Conservation (phyloP, 495 filamentous ascomycete species). For the Parmelia sp. region DNA sequence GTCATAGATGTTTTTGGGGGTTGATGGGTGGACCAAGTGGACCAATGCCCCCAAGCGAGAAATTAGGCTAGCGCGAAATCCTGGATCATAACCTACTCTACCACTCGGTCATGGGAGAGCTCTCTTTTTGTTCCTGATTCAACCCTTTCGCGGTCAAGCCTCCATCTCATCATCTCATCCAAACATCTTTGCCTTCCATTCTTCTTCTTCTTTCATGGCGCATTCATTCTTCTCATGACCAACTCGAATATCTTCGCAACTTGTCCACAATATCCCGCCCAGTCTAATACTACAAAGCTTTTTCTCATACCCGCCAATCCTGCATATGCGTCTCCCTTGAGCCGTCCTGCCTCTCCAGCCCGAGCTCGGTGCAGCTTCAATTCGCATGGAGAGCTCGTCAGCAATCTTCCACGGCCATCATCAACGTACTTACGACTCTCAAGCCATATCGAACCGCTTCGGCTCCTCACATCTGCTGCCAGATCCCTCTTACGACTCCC, state of each 20-base stretch:
- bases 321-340: slow-evolving; percentile 1
- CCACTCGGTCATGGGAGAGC: neutral
- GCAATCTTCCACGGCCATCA: slow-evolving; percentile 9
- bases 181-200: too few species aligned
- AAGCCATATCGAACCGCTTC: slow-evolving; percentile 6
- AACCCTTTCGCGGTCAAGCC: too few species aligned
- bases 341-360: slow-evolving; percentile 4
- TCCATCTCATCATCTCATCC: too few species aligned
- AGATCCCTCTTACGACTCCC: slow-evolving; percentile 15
- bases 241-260: neutral
- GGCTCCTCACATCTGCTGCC: slow-evolving; percentile 13
- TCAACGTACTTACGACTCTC: slow-evolving; percentile 11
- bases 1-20: slow-evolving; percentile 8
- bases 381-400: slow-evolving; percentile 16
- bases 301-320: too few species aligned
- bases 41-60: neutral
- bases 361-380: slow-evolving; percentile 7
- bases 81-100: neutral
- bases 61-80: neutral
- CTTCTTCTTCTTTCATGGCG: neutral
- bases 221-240: neutral
- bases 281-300: neutral
- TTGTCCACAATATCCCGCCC: neutral
- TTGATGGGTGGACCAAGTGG: neutral
- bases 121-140: neutral